Percentiles rank a stretch among this genome's conserved stretches.
Conservation (phyloP, 106 monocot genomes). For the Dendrobium huoshanense region DNA sequence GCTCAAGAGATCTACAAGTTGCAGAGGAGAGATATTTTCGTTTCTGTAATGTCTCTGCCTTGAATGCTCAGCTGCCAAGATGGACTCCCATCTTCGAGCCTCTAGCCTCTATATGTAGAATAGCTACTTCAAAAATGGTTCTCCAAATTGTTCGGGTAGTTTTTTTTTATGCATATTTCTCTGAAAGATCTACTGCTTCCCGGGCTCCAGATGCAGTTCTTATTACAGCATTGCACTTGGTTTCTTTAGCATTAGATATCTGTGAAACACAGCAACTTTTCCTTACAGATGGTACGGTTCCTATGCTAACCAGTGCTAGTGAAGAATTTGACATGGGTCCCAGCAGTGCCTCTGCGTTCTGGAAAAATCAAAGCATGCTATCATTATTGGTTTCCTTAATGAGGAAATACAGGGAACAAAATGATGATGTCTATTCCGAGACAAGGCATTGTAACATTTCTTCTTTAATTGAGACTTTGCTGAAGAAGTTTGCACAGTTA, state of each 20-base stretch:
- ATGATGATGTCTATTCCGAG: constrained; percentile 26
- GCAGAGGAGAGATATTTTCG: constrained; percentile 84
- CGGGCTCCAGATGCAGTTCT: constrained; percentile 84
- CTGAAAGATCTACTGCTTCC: constrained; percentile 34
- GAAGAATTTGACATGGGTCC: constrained; percentile 36
- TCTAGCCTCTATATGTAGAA: constrained; percentile 42
- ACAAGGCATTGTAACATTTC: constrained; percentile 47
- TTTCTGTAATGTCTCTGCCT: constrained; percentile 66
- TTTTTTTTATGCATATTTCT: constrained; percentile 63
- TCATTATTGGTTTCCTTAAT: constrained; percentile 66
- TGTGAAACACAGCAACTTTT: constrained; percentile 34
- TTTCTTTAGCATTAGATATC: constrained; percentile 70
- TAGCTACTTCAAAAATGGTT: constrained; percentile 63
- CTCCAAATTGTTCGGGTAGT: constrained; percentile 60
- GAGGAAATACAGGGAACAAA: constrained; percentile 65
- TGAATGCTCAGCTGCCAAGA: constrained; percentile 64
- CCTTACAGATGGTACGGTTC: constrained; percentile 18
- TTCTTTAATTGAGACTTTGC: constrained; percentile 51
- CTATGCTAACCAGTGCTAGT: constrained; percentile 46
- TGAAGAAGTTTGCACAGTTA: constrained; percentile 74
- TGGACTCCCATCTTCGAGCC: constrained; percentile 66
- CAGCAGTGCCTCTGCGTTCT: constrained; percentile 16
- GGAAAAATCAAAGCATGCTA: constrained; percentile 56
- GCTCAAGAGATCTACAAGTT: constrained; percentile 68
- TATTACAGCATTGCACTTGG: constrained; percentile 75